Evolutionary conservation across 768 basidiomycete genomes (phyloP), one percentile per base, ranked within the genome.

Genomic region (Trametes maxima): DNA sequence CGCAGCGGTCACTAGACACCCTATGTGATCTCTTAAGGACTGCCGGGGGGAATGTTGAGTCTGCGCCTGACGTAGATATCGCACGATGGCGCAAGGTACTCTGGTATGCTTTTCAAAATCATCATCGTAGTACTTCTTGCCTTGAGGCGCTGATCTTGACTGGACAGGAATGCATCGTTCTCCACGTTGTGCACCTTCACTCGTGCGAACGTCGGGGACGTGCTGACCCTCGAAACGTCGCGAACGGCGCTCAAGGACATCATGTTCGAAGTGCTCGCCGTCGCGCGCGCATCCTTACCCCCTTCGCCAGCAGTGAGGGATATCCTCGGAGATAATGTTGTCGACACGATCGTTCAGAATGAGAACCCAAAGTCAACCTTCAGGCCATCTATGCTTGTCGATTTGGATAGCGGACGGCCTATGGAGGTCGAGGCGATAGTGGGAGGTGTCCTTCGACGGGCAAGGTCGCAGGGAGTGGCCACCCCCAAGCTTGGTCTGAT

Each of bases 391-490:
- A 77, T 76, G 76, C 69, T 75, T 1, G 72, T 76, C 11, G 76
- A 77, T 53, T 61, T 76, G 57, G 76, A 76, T 40, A 65, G 66
- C n/a, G 70, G 70, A 5, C 63, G 74, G 37, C 76, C 76, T 16
- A 73, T 77, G 69, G 77, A 78, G 60, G 66, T 78, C 14, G 75
- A 78, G 49, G 76, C 72, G 17, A 78, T 78, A 43, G 63, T 78
- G 8, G 69, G 69, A 17, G 69, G 69, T 0, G 67, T 70, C 5
- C 47, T 69, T n/a, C 67, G 57, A 43, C 42, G 63, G 28, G 69
- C 66, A 11, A 52, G 51, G 54, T 43, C 43, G 1, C 52, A 54
- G 33, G 57, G 59, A 11, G 57, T 69, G 33, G 28, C 13, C 5
- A 65, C 60, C 6, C 69, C 68, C 19, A 59, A 56, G 54, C 55